phyloP scores from a whole-genome alignment of 352 stramenopile genomes.

The Phytophthora lateralis region DNA sequence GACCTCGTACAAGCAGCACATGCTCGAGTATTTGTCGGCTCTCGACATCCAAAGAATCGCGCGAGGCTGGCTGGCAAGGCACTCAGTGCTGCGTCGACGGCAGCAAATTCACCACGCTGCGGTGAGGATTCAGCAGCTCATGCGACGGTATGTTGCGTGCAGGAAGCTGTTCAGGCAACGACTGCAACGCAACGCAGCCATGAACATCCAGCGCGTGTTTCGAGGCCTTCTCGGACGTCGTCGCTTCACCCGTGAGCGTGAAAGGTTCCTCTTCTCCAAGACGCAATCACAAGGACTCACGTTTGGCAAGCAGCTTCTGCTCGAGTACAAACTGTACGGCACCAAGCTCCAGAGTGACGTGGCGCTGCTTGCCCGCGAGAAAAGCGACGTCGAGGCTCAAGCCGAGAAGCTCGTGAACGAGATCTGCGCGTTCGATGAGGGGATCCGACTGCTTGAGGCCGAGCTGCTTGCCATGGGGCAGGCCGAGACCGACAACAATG shows the following conservation, averaged over 20 bases:
- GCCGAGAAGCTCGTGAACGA: constrained; percentile 91
- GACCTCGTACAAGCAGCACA: constrained; percentile 76
- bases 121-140: constrained; percentile 80
- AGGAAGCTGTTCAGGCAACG: constrained; percentile 56
- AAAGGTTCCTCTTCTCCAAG: constrained; percentile 95
- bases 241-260: constrained; percentile 83
- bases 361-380: constrained; percentile 89
- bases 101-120: constrained; percentile 58
- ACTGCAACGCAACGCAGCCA: constrained; percentile 58
- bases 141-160: constrained; percentile 68
- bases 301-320: constrained; percentile 95
- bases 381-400: constrained; percentile 86
- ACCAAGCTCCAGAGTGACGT: constrained; percentile 95
- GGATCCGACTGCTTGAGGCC: constrained; percentile 88
- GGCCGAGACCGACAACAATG: constrained; percentile 89
- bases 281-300: constrained; percentile 94
- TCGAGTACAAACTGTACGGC: constrained; percentile 95
- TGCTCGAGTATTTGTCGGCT: constrained; percentile 78
- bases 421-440: constrained; percentile 95
- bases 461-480: constrained; percentile 94
- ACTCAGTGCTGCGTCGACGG: constrained; percentile 59
- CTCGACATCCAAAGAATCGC: constrained; percentile 88
- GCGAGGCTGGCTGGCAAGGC: constrained; percentile 76
- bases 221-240: constrained; percentile 86
- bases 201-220: constrained; percentile 89